Evolutionary conservation across 805 yeast species (phyloP).

Genomic region (Saturnispora quitensis): DNA sequence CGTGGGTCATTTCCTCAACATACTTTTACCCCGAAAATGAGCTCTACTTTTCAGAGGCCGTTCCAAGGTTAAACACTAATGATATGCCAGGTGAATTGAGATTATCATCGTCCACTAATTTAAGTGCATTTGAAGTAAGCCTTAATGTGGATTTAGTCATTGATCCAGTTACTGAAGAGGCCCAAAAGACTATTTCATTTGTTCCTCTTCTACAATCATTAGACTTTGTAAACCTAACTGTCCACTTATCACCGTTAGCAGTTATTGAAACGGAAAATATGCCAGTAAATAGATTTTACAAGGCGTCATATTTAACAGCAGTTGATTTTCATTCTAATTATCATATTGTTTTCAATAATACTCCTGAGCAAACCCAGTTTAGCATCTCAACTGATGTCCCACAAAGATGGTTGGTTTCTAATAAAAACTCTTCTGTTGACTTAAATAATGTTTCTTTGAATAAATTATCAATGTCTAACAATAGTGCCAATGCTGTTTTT

Average conservation of each 20-base stretch:
- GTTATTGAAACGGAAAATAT: conserved; percentile 23
- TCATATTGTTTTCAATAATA: conserved; percentile 30
- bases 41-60: conserved; percentile 10
- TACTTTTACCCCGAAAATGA: conserved; percentile 26
- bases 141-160: conserved; percentile 51
- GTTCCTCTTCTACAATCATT: conserved; percentile 30
- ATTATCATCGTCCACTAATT: neutral
- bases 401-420: conserved; percentile 55
- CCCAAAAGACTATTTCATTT: conserved; percentile 54
- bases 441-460: conserved; percentile 49
- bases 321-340: conserved; percentile 16
- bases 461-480: conserved; percentile 27
- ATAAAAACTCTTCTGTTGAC: conserved; percentile 45
- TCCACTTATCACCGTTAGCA: conserved; percentile 51
- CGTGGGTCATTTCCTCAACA: conserved; percentile 18
- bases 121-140: conserved; percentile 3
- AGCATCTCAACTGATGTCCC: conserved; percentile 54
- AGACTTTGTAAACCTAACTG: conserved; percentile 42
- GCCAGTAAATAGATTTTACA: conserved; percentile 51
- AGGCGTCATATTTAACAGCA: conserved; percentile 29
- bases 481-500: conserved; percentile 35
- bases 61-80: conserved; percentile 17
- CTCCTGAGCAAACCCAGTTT: conserved; percentile 47
- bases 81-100: conserved; percentile 8
- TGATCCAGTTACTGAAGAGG: conserved; percentile 63